A percentile compares a stretch with the other conserved stretches of the same genome.
Conservation (phyloP, 2,329 filamentous ascomycete species). For the Arthroderma sp. region DNA sequence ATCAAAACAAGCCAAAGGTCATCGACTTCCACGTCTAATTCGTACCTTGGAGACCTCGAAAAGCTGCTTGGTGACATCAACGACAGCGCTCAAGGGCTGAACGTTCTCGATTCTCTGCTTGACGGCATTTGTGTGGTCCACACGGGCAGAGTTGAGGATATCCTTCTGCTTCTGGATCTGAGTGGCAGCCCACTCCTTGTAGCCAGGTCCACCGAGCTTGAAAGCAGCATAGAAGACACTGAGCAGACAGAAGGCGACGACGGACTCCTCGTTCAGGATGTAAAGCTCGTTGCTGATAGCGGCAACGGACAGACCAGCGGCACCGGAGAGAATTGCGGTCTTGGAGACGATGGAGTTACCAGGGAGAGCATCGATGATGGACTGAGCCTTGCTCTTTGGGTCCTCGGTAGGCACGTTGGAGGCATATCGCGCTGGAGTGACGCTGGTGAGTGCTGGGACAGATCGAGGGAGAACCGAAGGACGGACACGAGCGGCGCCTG, state of each 20-base stretch:
- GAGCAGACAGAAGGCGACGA: constrained; percentile 83
- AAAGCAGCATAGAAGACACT: constrained; percentile 85
- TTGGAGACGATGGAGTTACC: constrained; percentile 89
- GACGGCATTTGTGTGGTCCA: constrained; percentile 90
- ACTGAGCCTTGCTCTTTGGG: constrained; percentile 94
- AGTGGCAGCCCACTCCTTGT: constrained; percentile 79
- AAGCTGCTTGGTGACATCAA: constrained; percentile 91
- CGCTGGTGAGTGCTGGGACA: constrained; percentile 61
- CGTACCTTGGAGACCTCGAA: constrained; percentile 96
- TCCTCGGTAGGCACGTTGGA: constrained; percentile 74
- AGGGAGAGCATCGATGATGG: constrained; percentile 82
- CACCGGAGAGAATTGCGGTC: constrained; percentile 90
- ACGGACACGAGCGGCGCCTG: constrained; percentile 85
- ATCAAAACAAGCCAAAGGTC: neutral
- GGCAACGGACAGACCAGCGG: constrained; percentile 79
- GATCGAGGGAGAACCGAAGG: constrained; percentile 63
- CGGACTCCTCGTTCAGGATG: constrained; percentile 97
- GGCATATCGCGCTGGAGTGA: constrained; percentile 55
- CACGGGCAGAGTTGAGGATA: constrained; percentile 86
- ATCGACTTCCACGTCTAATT: neutral
- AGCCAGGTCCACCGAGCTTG: constrained; percentile 86
- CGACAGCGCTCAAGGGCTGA: constrained; percentile 83
- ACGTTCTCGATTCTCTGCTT: constrained; percentile 90
- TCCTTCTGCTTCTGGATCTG: constrained; percentile 88
- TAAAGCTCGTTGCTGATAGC: constrained; percentile 99